phyloP scores from a whole-genome alignment of 345 rosid species.

The Linum tenue region DNA sequence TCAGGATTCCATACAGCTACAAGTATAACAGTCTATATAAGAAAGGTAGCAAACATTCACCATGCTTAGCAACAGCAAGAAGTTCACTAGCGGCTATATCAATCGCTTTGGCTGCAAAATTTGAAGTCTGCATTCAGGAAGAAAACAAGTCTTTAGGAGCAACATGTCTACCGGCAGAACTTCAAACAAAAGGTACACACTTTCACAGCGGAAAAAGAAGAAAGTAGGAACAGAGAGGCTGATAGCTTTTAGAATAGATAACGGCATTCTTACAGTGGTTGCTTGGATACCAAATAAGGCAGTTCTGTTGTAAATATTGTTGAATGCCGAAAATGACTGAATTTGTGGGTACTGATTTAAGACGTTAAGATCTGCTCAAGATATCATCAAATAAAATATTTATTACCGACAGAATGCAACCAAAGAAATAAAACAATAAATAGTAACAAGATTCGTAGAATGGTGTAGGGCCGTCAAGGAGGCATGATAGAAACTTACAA shows the following conservation, averaged over 20 bases:
- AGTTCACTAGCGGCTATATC: constrained; percentile 14
- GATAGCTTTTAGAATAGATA: neutral
- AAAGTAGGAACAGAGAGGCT: neutral
- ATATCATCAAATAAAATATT: neutral
- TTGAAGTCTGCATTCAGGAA: constrained; percentile 13
- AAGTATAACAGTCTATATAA: neutral
- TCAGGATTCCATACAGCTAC: neutral
- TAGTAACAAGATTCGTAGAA: neutral
- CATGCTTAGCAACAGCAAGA: constrained; percentile 10
- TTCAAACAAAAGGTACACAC: constrained; percentile 5
- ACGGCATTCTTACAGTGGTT: constrained; percentile 45
- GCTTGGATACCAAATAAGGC: constrained; percentile 76
- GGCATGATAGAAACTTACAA: constrained; percentile 42
- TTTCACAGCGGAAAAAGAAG: neutral
- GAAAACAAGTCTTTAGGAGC: neutral
- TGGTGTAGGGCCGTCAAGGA: neutral
- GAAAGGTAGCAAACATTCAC: constrained; percentile 9
- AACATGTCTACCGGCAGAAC: neutral
- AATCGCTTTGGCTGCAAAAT: constrained; percentile 15
- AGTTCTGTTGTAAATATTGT: constrained; percentile 61
- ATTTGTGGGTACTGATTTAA: constrained; percentile 61
- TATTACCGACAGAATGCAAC: neutral
- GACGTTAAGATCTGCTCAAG: constrained; percentile 58
- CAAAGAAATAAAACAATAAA: neutral
- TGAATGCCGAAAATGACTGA: constrained; percentile 77